Percentiles rank a stretch among this genome's conserved stretches.
Conservation (phyloP, 768 basidiomycete genomes). For the Favolaschia claudopus region DNA sequence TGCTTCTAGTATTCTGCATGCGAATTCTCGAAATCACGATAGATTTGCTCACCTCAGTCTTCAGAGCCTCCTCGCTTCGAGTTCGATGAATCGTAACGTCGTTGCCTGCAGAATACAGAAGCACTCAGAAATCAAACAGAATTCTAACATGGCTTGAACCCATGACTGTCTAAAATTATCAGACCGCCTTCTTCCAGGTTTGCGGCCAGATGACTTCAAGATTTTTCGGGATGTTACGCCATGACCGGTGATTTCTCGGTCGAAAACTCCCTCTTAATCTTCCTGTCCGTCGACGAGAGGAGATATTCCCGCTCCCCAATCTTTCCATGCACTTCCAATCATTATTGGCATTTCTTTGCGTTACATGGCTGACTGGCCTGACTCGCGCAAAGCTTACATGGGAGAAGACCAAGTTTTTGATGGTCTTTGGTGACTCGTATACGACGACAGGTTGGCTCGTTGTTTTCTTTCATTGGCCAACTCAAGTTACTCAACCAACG, state of each 20-base stretch:
- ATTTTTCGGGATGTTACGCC: too few species aligned
- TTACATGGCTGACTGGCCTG: background rate
- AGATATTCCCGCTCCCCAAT: background rate
- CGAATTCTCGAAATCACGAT: too few species aligned
- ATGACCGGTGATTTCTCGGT: slow-evolving; percentile 12
- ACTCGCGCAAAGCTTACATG: slow-evolving; percentile 49
- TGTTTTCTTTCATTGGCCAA: background rate
- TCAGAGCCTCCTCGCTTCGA: too few species aligned
- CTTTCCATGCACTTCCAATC: slow-evolving; percentile 1
- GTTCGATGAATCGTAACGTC: too few species aligned
- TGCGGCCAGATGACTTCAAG: too few species aligned
- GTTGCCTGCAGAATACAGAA: too few species aligned
- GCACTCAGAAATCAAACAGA: too few species aligned
- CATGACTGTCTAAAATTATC: too few species aligned
- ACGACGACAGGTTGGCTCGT: slow-evolving; percentile 51
- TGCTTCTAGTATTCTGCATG: too few species aligned
- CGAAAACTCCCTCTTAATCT: background rate
- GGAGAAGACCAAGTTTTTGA: slow-evolving; percentile 61
- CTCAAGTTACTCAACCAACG: background rate
- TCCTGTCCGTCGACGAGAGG: background rate
- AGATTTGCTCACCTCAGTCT: too few species aligned
- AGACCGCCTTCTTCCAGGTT: too few species aligned
- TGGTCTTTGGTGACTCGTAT: slow-evolving; percentile 73
- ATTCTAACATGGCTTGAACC: too few species aligned
- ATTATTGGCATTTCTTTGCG: background rate